Evolutionary conservation across 177 flowering plant species (phyloP).

Genomic region (Viscum album): DNA sequence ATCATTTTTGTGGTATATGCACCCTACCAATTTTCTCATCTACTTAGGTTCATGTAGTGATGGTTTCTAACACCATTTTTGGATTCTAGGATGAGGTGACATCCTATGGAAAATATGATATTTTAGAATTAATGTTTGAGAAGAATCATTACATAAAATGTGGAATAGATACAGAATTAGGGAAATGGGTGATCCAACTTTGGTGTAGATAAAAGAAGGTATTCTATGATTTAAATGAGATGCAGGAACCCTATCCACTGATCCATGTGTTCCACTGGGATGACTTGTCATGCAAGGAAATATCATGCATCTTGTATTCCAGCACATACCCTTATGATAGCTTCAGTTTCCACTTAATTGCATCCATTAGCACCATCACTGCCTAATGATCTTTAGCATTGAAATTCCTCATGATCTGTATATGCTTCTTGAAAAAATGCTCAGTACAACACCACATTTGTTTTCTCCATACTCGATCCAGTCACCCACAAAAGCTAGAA

Average conservation of each 20-base stretch:
- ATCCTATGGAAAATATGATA: too few relatives aligned
- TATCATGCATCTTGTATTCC: constrained; percentile 97
- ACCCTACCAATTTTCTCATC: too few relatives aligned
- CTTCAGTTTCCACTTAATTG: constrained; percentile 77
- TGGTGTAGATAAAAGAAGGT: too few relatives aligned
- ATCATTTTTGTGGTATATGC: too few relatives aligned
- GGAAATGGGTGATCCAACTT: too few relatives aligned
- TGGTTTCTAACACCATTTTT: too few relatives aligned
- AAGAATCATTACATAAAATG: too few relatives aligned
- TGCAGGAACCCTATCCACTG: constrained; percentile 71
- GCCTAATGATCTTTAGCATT: constrained; percentile 96
- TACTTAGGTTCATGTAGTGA: too few relatives aligned
- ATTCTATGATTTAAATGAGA: too few relatives aligned
- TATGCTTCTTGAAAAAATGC: constrained; percentile 82
- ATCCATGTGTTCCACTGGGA: constrained; percentile 92
- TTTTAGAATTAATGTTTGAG: too few relatives aligned
- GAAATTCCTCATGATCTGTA: constrained; percentile 87
- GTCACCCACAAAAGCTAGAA: constrained; percentile 82
- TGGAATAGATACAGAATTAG: too few relatives aligned
- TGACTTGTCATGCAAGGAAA: constrained; percentile 88
- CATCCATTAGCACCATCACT: constrained; percentile 80
- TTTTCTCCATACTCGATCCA: constrained; percentile 80
- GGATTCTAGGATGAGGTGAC: too few relatives aligned
- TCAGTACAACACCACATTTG: constrained; percentile 85
- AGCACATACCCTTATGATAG: constrained; percentile 83